A percentile compares a stretch with the other conserved stretches of the same genome.
These are phyloP conservation scores for Hemerocallis citrina DNA, from an alignment of 106 monocot species.

Conservation along the genomic window DNA sequence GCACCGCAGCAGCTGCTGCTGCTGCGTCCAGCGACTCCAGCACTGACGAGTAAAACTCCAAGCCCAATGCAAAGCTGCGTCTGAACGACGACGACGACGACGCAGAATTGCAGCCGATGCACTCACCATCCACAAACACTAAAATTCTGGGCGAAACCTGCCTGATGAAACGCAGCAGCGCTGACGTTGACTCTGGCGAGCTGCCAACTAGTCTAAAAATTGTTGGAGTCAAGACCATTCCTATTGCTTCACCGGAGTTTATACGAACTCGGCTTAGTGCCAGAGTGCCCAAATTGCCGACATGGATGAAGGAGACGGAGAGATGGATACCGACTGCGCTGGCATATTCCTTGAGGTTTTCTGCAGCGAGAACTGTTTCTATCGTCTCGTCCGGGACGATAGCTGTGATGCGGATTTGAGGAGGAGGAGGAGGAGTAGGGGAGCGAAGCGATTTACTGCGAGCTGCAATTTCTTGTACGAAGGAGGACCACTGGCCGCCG, in stretches of 20 bases:
- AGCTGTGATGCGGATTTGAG: constrained; percentile 50
- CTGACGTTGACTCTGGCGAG: constrained; percentile 15
- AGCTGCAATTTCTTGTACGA: constrained; percentile 64
- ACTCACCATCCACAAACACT: constrained; percentile 43
- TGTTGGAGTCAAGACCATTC: constrained; percentile 35
- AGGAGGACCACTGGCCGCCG: constrained; percentile 95
- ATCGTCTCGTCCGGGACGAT: constrained; percentile 46
- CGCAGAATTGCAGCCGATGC: too few species aligned
- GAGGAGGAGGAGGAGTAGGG: constrained; percentile 24
- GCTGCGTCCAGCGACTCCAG: constrained; percentile 41
- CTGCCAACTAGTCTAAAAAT: constrained; percentile 26
- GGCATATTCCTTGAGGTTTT: constrained; percentile 69
- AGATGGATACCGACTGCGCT: constrained; percentile 39
- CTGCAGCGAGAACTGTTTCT: constrained; percentile 56
- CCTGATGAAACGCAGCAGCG: constrained; percentile 38
- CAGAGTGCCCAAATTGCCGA: constrained; percentile 20
- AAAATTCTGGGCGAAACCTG: constrained; percentile 25
- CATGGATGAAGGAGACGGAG: constrained; percentile 33
- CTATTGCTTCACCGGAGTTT: constrained; percentile 31
- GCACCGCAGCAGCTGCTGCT: constrained; percentile 20
- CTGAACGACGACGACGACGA: constrained; percentile 16
- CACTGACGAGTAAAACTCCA: constrained; percentile 40
- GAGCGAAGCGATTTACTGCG: constrained; percentile 27
- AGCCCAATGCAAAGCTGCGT: constrained; percentile 20
- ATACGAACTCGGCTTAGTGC: constrained; percentile 27